Percentiles rank a stretch among this genome's conserved stretches.
Evolutionary conservation across 306 rosid genomes (phyloP).

Genomic region (Myrica gale): DNA sequence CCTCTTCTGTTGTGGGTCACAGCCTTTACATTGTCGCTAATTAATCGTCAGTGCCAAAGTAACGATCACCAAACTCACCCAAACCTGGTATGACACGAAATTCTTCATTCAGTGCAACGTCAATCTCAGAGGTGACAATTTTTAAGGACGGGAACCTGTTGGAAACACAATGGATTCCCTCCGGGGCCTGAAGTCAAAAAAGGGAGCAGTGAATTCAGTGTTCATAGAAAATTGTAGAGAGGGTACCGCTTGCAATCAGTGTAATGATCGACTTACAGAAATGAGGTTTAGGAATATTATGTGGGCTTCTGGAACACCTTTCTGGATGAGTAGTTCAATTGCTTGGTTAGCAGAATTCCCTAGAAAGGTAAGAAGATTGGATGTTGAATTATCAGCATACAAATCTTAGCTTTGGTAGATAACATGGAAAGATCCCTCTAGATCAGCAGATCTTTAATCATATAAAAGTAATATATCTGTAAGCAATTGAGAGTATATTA

Average conservation of each 20-base stretch:
- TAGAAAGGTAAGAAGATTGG: conserved; percentile 35
- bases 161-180: conserved; percentile 90
- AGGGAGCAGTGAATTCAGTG: conserved; percentile 5
- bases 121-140: conserved; percentile 96
- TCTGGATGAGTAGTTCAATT: conserved; percentile 81
- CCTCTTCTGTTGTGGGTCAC: not conserved
- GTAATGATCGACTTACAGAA: conserved; percentile 62
- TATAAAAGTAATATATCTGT: not conserved
- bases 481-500: not conserved
- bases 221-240: not conserved
- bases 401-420: not conserved
- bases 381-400: conserved; percentile 21
- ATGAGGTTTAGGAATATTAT: conserved; percentile 88
- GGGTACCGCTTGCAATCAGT: conserved; percentile 7
- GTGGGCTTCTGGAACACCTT: conserved; percentile 95
- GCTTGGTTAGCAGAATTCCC: conserved; percentile 99
- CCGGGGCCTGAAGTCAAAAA: conserved; percentile 70
- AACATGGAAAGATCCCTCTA: conserved; percentile 4
- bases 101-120: conserved; percentile 68
- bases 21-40: not conserved
- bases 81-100: conserved; percentile 87
- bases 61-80: conserved; percentile 96
- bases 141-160: conserved; percentile 81
- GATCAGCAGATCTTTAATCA: not conserved
- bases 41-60: conserved; percentile 81